phyloP scores from a whole-genome alignment of 2,329 filamentous ascomycete genomes.

The Cryphonectria japonica region DNA sequence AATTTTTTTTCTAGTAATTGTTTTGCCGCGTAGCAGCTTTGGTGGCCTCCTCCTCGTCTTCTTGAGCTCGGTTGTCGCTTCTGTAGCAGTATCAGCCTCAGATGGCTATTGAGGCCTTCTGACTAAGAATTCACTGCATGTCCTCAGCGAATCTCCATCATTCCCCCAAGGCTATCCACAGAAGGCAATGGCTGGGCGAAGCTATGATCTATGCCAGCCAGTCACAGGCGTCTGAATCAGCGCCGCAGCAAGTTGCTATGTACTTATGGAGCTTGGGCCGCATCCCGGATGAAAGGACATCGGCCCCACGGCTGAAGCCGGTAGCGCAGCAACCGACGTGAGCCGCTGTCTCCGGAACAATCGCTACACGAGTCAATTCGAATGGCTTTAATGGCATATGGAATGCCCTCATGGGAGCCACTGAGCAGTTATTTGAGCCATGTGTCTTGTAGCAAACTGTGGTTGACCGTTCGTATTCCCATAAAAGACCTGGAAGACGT shows the following conservation, averaged over 20 bases:
- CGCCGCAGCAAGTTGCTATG: constrained; percentile 7
- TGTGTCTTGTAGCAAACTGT: not conserved
- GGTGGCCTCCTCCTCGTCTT: not conserved
- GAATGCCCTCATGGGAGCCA: not conserved
- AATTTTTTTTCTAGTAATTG: constrained; percentile 24
- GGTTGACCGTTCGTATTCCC: not conserved
- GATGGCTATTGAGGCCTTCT: not conserved
- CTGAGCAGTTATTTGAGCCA: not conserved
- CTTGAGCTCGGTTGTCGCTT: not conserved
- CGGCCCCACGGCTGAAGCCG: constrained; percentile 20
- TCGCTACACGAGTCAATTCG: constrained; percentile 5
- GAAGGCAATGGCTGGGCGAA: constrained; percentile 10
- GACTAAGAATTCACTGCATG: not conserved
- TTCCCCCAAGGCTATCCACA: not conserved
- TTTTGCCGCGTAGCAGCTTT: constrained; percentile 24
- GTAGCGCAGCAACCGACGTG: constrained; percentile 16
- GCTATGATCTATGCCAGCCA: constrained; percentile 13
- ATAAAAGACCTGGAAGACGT: not conserved
- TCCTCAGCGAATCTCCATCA: not conserved
- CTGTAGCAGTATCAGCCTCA: not conserved
- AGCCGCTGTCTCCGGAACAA: constrained; percentile 4
- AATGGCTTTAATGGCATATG: not conserved
- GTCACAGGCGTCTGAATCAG: constrained; percentile 24
- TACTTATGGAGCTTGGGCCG: constrained; percentile 12
- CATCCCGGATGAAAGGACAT: constrained; percentile 24